A percentile compares a stretch with the other conserved stretches of the same genome.
Evolutionary conservation across 495 filamentous ascomycete genomes (phyloP).

Genomic region (Cercophora sp.): DNA sequence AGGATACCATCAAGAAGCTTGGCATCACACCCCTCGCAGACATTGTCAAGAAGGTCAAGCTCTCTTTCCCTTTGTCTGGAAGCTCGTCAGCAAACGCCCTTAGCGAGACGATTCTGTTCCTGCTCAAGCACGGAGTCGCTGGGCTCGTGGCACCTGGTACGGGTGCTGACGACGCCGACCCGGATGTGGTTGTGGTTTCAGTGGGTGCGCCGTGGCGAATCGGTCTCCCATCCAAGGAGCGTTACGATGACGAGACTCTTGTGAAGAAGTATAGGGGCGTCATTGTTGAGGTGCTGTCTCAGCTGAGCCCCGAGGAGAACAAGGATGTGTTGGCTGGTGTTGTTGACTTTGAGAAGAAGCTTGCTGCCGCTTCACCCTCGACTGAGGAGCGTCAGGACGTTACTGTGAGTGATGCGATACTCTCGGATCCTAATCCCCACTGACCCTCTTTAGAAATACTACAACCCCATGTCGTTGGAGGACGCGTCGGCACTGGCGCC

Average conservation of each 20-base stretch:
- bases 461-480: conserved; percentile 41
- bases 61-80: not conserved
- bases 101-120: conserved; percentile 25
- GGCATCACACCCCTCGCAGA: conserved; percentile 53
- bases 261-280: conserved; percentile 49
- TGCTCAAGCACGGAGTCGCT: conserved; percentile 46
- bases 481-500: conserved; percentile 54
- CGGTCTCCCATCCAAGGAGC: conserved; percentile 60
- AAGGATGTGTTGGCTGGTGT: conserved; percentile 28
- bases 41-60: conserved; percentile 32
- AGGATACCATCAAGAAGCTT: conserved; percentile 46
- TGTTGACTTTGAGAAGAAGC: conserved; percentile 54
- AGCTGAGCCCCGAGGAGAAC: conserved; percentile 16
- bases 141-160: conserved; percentile 43
- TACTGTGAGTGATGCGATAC: not conserved
- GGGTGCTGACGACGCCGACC: conserved; percentile 57
- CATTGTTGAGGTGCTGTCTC: conserved; percentile 28
- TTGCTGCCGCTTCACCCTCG: conserved; percentile 54
- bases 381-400: conserved; percentile 38
- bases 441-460: conserved; percentile 24
- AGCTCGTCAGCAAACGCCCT: not conserved
- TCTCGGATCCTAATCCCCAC: not conserved
- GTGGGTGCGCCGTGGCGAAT: conserved; percentile 48
- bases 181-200: conserved; percentile 53
- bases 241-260: conserved; percentile 53